Percentiles rank a stretch among this genome's conserved stretches.
These are phyloP conservation scores for Seminavis robusta DNA, from an alignment of 108 stramenopile species.

Conservation along the genomic window DNA sequence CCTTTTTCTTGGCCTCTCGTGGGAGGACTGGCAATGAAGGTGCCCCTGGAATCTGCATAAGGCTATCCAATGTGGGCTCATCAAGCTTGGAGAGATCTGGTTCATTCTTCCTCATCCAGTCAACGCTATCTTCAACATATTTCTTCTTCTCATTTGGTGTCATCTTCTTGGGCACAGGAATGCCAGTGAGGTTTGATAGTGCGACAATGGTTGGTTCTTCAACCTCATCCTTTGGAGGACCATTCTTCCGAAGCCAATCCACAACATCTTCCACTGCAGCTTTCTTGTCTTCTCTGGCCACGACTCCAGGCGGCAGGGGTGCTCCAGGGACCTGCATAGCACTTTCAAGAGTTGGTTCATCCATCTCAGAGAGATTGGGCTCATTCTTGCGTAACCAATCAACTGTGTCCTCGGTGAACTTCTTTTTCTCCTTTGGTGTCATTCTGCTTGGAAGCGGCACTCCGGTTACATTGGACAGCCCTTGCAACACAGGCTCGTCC, in stretches of 20 bases:
- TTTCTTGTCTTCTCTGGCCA: constrained; percentile 4
- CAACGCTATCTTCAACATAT: constrained; percentile 16
- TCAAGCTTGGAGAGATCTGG: constrained; percentile 5
- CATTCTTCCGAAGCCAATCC: constrained; percentile 24
- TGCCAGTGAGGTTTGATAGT: constrained; percentile 2
- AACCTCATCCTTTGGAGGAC: constrained; percentile 1
- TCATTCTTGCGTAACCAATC: constrained; percentile 12
- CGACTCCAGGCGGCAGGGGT: neutral
- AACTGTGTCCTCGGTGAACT: neutral
- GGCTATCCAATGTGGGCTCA: constrained; percentile 1
- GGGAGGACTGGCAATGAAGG: neutral
- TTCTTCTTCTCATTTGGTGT: neutral
- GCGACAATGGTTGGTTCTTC: constrained; percentile 4
- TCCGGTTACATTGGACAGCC: constrained; percentile 1
- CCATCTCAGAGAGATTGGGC: neutral
- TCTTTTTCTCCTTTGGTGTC: constrained; percentile 6
- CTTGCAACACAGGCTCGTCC: neutral
- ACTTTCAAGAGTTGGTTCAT: neutral
- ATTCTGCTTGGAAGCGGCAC: neutral
- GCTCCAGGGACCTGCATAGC: neutral
- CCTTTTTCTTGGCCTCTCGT: neutral
- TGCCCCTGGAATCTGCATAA: neutral
- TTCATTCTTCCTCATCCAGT: constrained; percentile 21
- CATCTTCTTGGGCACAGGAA: constrained; percentile 1
- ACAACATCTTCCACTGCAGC: constrained; percentile 17